Evolutionary conservation across 2,329 filamentous ascomycete genomes (phyloP).

Genomic region (Ascomycota sp.): DNA sequence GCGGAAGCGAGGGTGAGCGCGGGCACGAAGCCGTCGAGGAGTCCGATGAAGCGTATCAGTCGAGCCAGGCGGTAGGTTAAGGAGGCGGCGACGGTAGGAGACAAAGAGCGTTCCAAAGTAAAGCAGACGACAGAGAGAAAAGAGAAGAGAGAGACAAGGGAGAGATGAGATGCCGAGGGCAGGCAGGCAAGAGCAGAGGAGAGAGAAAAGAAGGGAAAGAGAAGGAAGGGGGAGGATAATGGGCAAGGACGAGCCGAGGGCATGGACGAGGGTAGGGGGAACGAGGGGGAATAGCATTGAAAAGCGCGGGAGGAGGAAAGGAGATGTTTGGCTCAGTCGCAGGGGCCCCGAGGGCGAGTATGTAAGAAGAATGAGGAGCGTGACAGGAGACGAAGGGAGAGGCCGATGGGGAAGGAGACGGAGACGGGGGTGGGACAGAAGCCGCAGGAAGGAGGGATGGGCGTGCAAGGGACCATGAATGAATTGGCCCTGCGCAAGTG

Average conservation of each 20-base stretch:
- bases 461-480: too few species aligned
- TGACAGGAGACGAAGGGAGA: too few species aligned
- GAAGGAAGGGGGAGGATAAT: slow-evolving; percentile 4
- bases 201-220: slow-evolving; percentile 4
- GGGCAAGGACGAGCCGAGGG: slow-evolving; percentile 4
- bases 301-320: not conserved
- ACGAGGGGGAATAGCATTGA: not conserved
- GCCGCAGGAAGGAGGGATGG: too few species aligned
- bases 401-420: too few species aligned
- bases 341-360: not conserved
- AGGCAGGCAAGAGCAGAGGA: not conserved
- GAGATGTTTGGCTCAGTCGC: too few species aligned
- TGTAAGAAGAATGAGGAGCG: not conserved
- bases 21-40: too few species aligned
- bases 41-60: too few species aligned
- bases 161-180: slow-evolving; percentile 1
- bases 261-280: slow-evolving; percentile 4
- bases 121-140: slow-evolving; percentile 3
- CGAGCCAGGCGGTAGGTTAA: too few species aligned
- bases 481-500: too few species aligned
- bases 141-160: slow-evolving; percentile 1
- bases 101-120: slow-evolving; percentile 1
- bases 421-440: too few species aligned
- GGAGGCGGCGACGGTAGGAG: not conserved
- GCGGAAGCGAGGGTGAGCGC: too few species aligned